Base-by-base conservation (phyloP, 805 yeast genomes). In the Candida germanica region DNA sequence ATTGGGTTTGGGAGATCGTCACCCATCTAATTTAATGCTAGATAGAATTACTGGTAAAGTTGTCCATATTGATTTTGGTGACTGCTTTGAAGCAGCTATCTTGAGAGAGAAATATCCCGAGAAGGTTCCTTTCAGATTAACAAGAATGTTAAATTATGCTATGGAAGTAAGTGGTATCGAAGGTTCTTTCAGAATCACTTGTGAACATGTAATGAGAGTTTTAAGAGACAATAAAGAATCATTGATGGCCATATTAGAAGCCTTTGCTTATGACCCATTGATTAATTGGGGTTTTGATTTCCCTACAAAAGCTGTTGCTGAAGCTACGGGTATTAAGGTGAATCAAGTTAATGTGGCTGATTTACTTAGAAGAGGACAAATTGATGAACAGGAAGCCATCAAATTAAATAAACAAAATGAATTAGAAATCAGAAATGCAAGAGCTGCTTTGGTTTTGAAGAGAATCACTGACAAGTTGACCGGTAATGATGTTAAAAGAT, bases 131-230 rank as follows among this genome's bases (percentile, higher is more conserved):
- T 93, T 93, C 68, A 75, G 99, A 58, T 72, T 93, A 40, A 93
- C 99, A 0, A 72, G 98, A 59, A 93, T 93, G 99, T 71, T 94
- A 46, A 88, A 94, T 15, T 88, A 88, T 58, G 99, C 98, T 0
- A 91, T 93, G 97, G 99, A 94, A 58, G 98, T 93, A 2, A 85
- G 96, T 61, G 98, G 98, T 6, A 88, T 93, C 44, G 98, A 93
- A 61, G 99, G 99, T 3, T 86, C 95, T 23, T 93, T 87, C 73
- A 75, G 98, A 50, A 89, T 93, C 26, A 89, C 98, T 0, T 86
- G 97, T 60, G 98, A 93, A 54, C 89, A 91, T 59, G 98, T 93
- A 3, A 91, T 94, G 97, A 73, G 94, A 43, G 94, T 94, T 2
- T 66, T 93, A 35, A 73, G 99, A 46, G 95, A 84, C 46, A 93